Base-by-base conservation (phyloP, 257 asterid genomes). In the Solanum pimpinellifolium region DNA sequence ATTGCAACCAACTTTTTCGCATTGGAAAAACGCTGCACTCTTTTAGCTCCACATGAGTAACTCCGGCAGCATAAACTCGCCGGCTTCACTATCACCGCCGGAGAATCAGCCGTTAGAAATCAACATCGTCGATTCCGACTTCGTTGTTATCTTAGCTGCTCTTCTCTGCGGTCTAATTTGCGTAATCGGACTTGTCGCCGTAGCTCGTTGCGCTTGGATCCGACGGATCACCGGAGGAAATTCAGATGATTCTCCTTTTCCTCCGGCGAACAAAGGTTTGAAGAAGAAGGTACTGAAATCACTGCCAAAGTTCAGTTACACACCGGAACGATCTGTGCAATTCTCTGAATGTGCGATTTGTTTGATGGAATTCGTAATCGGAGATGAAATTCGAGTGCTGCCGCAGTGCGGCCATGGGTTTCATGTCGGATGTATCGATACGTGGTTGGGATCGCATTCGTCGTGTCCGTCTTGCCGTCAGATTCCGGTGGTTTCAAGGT, bases 331-430 rank as follows among this genome's bases (percentile, higher is more conserved):
- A 23, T 29, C 74, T 21, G 5, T 31, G 13, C 81, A 84, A 62
- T 89, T 84, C 39, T 65, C 89, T 6, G 91, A 87, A 33, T 89
- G 91, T 78, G 87, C 90, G 41, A 89, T 89, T 87, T 89, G 91
- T 66, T 41, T 89, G 69, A 52, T 86, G 86, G 91, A 87, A 65
- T 89, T 85, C 27, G 83, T 23, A 9, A 12, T 72, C 14, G 88
- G 90, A n/a, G 90, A 88, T 37, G 86, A 88, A 77, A 75, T 88
- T 15, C 52, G 88, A 9, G 56, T 85, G 60, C 65, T 88, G 66
- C 91, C 91, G 11, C 87, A 85, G 87, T 89, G 91, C 85, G 91
- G 88, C 25, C 91, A 89, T 46, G 91, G 88, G 11, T 89, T 87
- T 47, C 91, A 89, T 82, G 90, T 73, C 2, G 88, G 60, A 16